These are phyloP conservation scores for Kwoniella shivajii DNA, from an alignment of 1,284 basidiomycete genomes.

Conservation along the genomic window DNA sequence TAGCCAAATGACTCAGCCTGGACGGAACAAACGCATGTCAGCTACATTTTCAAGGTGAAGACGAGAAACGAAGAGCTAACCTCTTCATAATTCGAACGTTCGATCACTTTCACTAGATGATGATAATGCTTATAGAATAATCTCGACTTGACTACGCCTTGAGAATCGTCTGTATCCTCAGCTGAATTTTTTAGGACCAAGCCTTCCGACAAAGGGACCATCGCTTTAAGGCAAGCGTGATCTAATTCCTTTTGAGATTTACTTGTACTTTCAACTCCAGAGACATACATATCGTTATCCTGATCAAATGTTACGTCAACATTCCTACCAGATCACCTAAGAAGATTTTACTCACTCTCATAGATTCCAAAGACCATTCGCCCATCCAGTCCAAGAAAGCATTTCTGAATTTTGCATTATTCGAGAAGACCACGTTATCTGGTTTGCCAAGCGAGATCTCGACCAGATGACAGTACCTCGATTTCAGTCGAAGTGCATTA, in stretches of 20 bases:
- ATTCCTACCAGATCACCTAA: background rate
- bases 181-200: constrained; percentile 69
- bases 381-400: constrained; percentile 71
- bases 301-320: constrained; percentile 5
- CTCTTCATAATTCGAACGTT: constrained; percentile 51
- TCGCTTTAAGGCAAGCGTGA: constrained; percentile 67
- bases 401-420: constrained; percentile 69
- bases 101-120: constrained; percentile 66
- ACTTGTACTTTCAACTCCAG: constrained; percentile 4
- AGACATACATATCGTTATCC: constrained; percentile 24
- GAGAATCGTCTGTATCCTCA: constrained; percentile 63
- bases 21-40: background rate
- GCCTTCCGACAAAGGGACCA: constrained; percentile 74
- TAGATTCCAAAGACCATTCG: constrained; percentile 63
- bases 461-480: constrained; percentile 73
- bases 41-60: background rate
- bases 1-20: constrained; percentile 14
- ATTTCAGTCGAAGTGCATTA: constrained; percentile 65
- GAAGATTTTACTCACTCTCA: constrained; percentile 28
- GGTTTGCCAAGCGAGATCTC: constrained; percentile 67
- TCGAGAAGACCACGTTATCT: constrained; percentile 66
- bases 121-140: constrained; percentile 75
- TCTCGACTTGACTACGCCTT: constrained; percentile 69
- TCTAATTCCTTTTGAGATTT: constrained; percentile 63
- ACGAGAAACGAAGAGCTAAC: constrained; percentile 5